Conservation (phyloP, 495 filamentous ascomycete genomes). For the Aspergillus ellipticus region DNA sequence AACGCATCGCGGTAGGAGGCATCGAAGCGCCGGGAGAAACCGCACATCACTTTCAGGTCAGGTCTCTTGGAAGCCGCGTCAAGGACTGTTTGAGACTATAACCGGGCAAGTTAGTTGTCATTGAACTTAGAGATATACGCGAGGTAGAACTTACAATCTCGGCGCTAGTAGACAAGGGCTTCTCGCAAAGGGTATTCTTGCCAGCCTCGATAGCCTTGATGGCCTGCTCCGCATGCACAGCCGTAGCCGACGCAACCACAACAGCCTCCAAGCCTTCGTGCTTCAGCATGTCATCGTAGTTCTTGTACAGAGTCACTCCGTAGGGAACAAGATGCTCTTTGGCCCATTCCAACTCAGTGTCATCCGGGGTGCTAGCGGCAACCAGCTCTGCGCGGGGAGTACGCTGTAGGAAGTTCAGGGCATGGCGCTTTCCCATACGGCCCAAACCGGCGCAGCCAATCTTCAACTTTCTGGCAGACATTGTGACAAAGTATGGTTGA, state of each 20-base stretch:
- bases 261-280: constrained; percentile 52
- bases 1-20: constrained; percentile 51
- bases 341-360: constrained; percentile 50
- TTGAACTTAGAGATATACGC: background rate
- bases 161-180: constrained; percentile 48
- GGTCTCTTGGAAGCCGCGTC: constrained; percentile 47
- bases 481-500: constrained; percentile 18
- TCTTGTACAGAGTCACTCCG: constrained; percentile 45
- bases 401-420: constrained; percentile 49
- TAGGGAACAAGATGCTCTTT: constrained; percentile 43
- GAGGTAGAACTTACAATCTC: constrained; percentile 41
- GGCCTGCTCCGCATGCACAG: constrained; percentile 54
- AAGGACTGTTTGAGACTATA: constrained; percentile 51
- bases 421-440: constrained; percentile 58
- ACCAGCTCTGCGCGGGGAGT: constrained; percentile 52
- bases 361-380: constrained; percentile 48
- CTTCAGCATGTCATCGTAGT: constrained; percentile 56
- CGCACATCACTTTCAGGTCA: constrained; percentile 56
- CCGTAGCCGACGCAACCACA: constrained; percentile 49
- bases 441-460: constrained; percentile 53
- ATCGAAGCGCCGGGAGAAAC: constrained; percentile 58
- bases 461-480: constrained; percentile 42
- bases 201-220: constrained; percentile 52
- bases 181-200: constrained; percentile 56
- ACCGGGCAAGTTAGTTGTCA: background rate